Conservation (phyloP, 768 basidiomycete genomes). For the Leucosporidium yakuticum region DNA sequence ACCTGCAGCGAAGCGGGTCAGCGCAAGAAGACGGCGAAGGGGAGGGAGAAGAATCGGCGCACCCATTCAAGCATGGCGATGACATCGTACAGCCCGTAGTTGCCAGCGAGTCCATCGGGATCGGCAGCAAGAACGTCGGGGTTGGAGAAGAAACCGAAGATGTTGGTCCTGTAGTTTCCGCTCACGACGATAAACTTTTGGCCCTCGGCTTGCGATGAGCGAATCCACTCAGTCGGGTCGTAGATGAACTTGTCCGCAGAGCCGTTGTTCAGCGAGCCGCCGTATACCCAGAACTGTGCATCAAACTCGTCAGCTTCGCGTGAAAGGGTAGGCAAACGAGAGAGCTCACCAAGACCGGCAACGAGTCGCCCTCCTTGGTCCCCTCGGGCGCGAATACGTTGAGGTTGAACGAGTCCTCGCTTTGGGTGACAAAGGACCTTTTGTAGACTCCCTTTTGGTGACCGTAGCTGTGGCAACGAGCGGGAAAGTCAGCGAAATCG, state of each 20-base stretch:
- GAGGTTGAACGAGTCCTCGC: constrained; percentile 52
- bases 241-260: constrained; percentile 18
- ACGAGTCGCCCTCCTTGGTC: constrained; percentile 30
- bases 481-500: too few species aligned
- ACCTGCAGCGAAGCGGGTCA: constrained; percentile 24
- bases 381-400: constrained; percentile 50
- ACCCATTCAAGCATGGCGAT: constrained; percentile 31
- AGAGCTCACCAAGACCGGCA: constrained; percentile 46
- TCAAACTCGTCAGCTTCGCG: too few species aligned
- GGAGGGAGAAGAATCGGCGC: not conserved
- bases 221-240: constrained; percentile 27
- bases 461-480: not conserved
- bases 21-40: not conserved
- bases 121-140: constrained; percentile 10
- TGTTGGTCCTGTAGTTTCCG: constrained; percentile 30
- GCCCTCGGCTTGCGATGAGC: not conserved
- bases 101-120: constrained; percentile 11
- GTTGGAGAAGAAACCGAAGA: constrained; percentile 16
- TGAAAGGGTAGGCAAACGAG: constrained; percentile 11
- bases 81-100: constrained; percentile 33
- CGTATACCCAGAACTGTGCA: constrained; percentile 45
- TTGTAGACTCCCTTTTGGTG: not conserved
- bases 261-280: constrained; percentile 28
- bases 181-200: constrained; percentile 35
- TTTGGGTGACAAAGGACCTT: not conserved